These are phyloP conservation scores for Mytilinidion resinicola DNA, from an alignment of 495 filamentous ascomycete genomes.

Conservation along the genomic window DNA sequence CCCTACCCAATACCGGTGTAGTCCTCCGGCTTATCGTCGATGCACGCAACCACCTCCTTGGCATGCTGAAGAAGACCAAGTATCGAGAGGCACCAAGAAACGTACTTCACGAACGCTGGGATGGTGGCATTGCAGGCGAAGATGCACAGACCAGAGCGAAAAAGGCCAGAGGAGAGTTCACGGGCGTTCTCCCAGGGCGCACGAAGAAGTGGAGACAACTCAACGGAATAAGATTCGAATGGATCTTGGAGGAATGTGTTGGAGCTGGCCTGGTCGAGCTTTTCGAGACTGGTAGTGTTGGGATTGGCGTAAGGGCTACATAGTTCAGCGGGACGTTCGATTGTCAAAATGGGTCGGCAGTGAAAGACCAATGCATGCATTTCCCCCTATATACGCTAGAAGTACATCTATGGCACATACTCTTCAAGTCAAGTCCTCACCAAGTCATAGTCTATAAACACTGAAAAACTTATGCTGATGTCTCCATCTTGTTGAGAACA, in stretches of 20 bases:
- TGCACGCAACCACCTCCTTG: constrained; percentile 60
- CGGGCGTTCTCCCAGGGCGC: constrained; percentile 62
- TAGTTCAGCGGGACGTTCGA: background rate
- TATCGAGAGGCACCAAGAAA: constrained; percentile 60
- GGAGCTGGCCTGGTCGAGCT: constrained; percentile 74
- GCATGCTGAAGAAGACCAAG: constrained; percentile 55
- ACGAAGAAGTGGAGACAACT: constrained; percentile 81
- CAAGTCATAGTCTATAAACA: too few relatives aligned
- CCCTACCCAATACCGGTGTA: constrained; percentile 66
- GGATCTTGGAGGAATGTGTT: constrained; percentile 70
- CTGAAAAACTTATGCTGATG: constrained; percentile 8
- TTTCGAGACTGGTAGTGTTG: constrained; percentile 80
- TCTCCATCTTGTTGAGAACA: constrained; percentile 89
- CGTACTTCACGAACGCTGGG: constrained; percentile 70
- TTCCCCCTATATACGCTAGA: too few relatives aligned
- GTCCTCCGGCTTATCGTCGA: constrained; percentile 64
- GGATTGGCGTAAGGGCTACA: constrained; percentile 56
- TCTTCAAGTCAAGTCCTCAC: too few relatives aligned
- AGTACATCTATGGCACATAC: too few relatives aligned
- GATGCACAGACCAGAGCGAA: constrained; percentile 54
- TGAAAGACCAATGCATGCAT: too few relatives aligned
- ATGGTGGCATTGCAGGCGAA: constrained; percentile 61
- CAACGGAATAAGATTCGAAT: constrained; percentile 69
- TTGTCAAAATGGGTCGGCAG: too few relatives aligned
- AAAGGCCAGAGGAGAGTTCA: constrained; percentile 60